Percentiles rank a stretch among this genome's conserved stretches.
Conservation (phyloP, 768 basidiomycete species). For the Lactifluus hygrophoroides region DNA sequence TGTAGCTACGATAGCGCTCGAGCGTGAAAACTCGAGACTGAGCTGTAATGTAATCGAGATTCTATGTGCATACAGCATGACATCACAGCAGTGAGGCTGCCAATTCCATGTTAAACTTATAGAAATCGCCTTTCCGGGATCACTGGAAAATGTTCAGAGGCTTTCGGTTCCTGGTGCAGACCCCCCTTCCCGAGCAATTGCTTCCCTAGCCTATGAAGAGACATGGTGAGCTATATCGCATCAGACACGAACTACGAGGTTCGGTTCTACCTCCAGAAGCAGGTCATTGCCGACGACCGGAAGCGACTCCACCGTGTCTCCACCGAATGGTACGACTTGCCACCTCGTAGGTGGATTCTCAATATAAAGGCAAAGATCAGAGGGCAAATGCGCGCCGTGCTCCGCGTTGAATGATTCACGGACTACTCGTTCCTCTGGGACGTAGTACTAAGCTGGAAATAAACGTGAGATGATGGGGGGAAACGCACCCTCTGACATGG, state of each 20-base stretch:
- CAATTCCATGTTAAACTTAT: too few relatives aligned
- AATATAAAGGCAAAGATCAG: slow-evolving; percentile 73
- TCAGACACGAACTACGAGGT: not conserved
- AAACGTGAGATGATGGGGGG: not conserved
- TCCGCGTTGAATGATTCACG: slow-evolving; percentile 64
- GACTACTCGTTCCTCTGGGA: slow-evolving; percentile 55
- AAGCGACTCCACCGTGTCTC: slow-evolving; percentile 46
- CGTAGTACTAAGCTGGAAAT: not conserved
- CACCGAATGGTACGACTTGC: slow-evolving; percentile 53
- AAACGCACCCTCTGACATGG: slow-evolving; percentile 54
- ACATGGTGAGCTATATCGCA: not conserved
- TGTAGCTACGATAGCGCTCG: too few relatives aligned
- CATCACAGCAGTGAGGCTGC: too few relatives aligned
- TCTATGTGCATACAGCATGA: too few relatives aligned
- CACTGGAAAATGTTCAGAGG: not conserved
- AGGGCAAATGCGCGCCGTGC: slow-evolving; percentile 65
- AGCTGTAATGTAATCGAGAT: too few relatives aligned
- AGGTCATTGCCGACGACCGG: slow-evolving; percentile 57
- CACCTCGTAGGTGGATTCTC: slow-evolving; percentile 67
- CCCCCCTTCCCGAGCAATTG: slow-evolving; percentile 20
- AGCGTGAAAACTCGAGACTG: too few relatives aligned
- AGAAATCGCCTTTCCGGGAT: not conserved
- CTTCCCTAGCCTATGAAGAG: slow-evolving; percentile 27
- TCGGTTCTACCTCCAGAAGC: slow-evolving; percentile 39
- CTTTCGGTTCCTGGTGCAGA: slow-evolving; percentile 14